Evolutionary conservation across 331 rosid species (phyloP), one percentile per base, ranked within the genome.

Genomic region (Spiraea crenata): DNA sequence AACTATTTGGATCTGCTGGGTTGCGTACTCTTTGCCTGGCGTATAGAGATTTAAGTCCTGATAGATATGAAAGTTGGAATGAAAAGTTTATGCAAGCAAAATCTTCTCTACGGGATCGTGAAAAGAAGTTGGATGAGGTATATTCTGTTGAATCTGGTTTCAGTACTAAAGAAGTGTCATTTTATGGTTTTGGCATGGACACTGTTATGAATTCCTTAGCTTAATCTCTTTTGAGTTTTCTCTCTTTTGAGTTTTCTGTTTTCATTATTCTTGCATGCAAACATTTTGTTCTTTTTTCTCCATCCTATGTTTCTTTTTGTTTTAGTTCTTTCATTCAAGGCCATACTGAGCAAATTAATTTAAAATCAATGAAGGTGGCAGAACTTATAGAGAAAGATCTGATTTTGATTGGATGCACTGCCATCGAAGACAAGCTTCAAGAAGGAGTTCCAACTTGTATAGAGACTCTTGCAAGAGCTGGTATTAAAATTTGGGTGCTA

Each of bases 401-500:
- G 63, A 72, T 75, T 71, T 86, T 93, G 84, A 83, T 93, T 75
- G 99, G 99, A 77, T 81, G 90, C 81, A 93, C 99, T 70, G 99
- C 99, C 73, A 93, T 93, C 20, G 99, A 93, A 86, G 99, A 93
- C 80, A 93, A 93, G 80, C 99, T 93, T 84, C 99, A 93, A 86
- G 99, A 93, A 83, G 99, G 99, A 71, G 99, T 93, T 56, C 99
- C 99, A 41, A 73, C 74, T 74, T 89, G 97, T 79, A 89, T 93
- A 74, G 92, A 87, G 88, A 93, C 95, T 76, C 96, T 93, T 68
- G 72, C 93, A 65, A 83, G 88, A 80, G 99, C 99, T 74, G 99
- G 99, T 61, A 93, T 93, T 81, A 93, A 93, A 85, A 84, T 93
- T 79, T 93, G 99, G 99, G 86, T 93, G 68, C 89, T 93, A 25